Percentiles rank a stretch among this genome's conserved stretches.
Conservation (phyloP, 495 filamentous ascomycete species). For the Xylaria cubensis region DNA sequence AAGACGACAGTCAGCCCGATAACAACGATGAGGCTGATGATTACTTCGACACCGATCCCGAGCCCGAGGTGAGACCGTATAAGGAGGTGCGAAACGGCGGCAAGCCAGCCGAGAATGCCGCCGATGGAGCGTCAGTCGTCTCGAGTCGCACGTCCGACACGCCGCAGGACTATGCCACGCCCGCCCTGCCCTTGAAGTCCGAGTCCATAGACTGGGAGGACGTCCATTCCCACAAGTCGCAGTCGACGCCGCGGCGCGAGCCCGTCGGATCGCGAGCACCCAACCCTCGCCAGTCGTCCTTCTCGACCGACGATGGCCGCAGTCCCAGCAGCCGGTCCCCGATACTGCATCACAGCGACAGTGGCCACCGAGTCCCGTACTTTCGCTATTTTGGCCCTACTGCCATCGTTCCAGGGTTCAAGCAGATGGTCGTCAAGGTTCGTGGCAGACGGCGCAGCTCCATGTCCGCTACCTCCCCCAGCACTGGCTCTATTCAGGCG, state of each 20-base stretch:
- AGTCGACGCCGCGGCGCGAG: slow-evolving; percentile 40
- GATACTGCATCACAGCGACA: slow-evolving; percentile 56
- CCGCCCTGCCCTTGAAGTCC: slow-evolving; percentile 35
- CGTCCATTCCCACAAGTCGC: slow-evolving; percentile 39
- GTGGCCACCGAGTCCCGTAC: slow-evolving; percentile 73
- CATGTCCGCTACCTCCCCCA: slow-evolving; percentile 51
- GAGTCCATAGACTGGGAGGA: slow-evolving; percentile 41
- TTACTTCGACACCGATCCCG: slow-evolving; percentile 42
- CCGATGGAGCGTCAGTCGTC: slow-evolving; percentile 31
- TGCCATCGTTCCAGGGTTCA: slow-evolving; percentile 89
- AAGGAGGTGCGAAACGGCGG: slow-evolving; percentile 33
- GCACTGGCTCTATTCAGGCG: slow-evolving; percentile 37
- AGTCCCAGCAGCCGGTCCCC: slow-evolving; percentile 52
- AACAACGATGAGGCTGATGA: slow-evolving; percentile 39
- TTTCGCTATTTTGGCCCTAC: slow-evolving; percentile 89
- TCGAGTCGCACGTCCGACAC: slow-evolving; percentile 33
- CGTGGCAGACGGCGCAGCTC: slow-evolving; percentile 56
- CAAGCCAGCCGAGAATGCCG: slow-evolving; percentile 31
- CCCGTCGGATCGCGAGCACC: slow-evolving; percentile 25
- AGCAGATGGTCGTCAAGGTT: slow-evolving; percentile 86
- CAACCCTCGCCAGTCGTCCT: slow-evolving; percentile 44
- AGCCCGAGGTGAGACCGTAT: slow-evolving; percentile 44
- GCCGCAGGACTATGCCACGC: slow-evolving; percentile 34
- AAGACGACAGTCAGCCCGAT: slow-evolving; percentile 30
- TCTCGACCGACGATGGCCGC: slow-evolving; percentile 49